These are phyloP conservation scores for Talaromyces nanjingensis DNA, from an alignment of 495 filamentous ascomycete genomes.

Conservation along the genomic window DNA sequence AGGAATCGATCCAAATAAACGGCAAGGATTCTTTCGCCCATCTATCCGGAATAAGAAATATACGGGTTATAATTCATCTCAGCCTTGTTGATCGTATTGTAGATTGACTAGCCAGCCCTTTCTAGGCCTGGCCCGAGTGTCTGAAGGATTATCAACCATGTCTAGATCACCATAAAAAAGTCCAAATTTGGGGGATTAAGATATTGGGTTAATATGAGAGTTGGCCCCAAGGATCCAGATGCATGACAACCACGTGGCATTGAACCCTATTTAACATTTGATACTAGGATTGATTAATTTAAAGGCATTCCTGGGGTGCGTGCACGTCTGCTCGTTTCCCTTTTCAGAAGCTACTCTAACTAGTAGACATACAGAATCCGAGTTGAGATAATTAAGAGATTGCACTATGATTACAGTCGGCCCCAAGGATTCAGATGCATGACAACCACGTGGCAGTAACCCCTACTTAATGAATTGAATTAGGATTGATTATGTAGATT, in stretches of 20 bases:
- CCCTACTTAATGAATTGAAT: no score
- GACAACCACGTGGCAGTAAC: not conserved
- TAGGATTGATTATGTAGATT: no score
- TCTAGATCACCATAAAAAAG: not conserved
- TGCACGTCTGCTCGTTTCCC: not conserved
- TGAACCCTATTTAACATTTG: not conserved
- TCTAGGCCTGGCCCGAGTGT: no score
- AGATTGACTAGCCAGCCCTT: no score
- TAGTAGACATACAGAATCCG: not conserved
- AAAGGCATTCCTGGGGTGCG: not conserved
- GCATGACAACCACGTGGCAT: not conserved
- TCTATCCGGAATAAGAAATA: not conserved
- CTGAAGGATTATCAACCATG: no score
- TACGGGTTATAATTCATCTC: not conserved
- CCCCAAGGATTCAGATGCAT: not conserved
- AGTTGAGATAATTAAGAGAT: not conserved
- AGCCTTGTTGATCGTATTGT: not conserved
- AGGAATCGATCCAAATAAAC: not conserved
- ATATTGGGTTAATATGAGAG: not conserved
- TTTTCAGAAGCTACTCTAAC: not conserved
- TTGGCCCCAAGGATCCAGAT: not conserved
- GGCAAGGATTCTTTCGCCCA: not conserved
- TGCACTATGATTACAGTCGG: no score
- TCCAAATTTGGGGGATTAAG: not conserved
- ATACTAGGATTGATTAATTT: not conserved